phyloP scores from a whole-genome alignment of 2,329 filamentous ascomycete genomes.

The Hyphodiscus sp. region DNA sequence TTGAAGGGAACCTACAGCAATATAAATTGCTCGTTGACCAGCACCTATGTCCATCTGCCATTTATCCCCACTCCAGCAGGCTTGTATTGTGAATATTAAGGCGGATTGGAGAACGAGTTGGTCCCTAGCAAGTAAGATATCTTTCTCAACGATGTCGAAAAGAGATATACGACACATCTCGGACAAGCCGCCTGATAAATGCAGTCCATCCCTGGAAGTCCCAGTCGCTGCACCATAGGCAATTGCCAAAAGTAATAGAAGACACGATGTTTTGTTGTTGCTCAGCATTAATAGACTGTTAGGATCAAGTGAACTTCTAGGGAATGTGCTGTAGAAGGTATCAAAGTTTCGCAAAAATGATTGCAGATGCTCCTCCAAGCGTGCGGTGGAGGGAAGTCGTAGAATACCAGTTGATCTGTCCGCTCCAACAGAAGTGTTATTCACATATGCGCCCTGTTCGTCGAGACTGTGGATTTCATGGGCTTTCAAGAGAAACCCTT shows the following conservation, averaged over 20 bases:
- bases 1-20: conserved; percentile 41
- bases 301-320: conserved; percentile 53
- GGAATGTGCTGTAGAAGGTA: conserved; percentile 58
- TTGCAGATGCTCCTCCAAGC: conserved; percentile 62
- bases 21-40: conserved; percentile 68
- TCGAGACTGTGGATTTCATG: no score
- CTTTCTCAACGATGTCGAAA: conserved; percentile 66
- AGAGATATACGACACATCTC: conserved; percentile 68
- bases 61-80: conserved; percentile 69
- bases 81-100: conserved; percentile 60
- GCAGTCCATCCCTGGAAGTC: conserved; percentile 57
- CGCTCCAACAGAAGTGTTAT: no score
- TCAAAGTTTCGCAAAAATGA: conserved; percentile 60
- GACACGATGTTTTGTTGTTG: conserved; percentile 57
- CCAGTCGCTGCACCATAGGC: conserved; percentile 64
- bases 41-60: conserved; percentile 74
- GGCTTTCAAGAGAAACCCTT: no score
- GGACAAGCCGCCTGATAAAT: conserved; percentile 58
- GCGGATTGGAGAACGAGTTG: conserved; percentile 58
- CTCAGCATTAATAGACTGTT: conserved; percentile 63
- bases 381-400: conserved; percentile 59
- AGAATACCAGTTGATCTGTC: conserved; percentile 47
- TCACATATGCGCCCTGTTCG: no score
- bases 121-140: conserved; percentile 61
- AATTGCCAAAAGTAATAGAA: conserved; percentile 66